Evolutionary conservation across 352 stramenopile genomes (phyloP).

Genomic region (Blastocystis sp.): DNA sequence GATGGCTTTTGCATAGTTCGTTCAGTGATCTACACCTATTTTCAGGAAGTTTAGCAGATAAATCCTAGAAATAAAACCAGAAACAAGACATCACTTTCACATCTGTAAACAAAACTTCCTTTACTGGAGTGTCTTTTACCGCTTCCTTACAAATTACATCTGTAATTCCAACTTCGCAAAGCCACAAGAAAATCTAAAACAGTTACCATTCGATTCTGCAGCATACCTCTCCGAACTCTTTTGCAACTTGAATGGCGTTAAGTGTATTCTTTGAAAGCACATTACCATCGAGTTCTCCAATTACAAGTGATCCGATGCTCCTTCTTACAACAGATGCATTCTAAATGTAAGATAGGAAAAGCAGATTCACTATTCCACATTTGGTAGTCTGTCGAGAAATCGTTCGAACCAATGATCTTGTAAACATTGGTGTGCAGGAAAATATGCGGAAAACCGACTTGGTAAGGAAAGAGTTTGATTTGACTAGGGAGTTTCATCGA

Average conservation of each 20-base stretch:
- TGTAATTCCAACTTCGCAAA: not conserved
- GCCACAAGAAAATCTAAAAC: conserved; percentile 23
- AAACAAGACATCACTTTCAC: not conserved
- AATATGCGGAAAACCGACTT: not conserved
- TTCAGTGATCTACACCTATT: not conserved
- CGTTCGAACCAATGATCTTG: not conserved
- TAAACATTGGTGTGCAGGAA: not conserved
- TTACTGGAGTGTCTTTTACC: not conserved
- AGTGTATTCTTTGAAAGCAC: conserved; percentile 20
- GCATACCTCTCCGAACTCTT: not conserved
- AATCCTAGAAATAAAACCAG: not conserved
- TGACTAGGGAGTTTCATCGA: not conserved
- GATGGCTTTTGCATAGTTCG: not conserved
- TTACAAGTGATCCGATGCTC: not conserved
- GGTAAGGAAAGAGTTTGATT: not conserved
- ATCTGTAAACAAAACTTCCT: not conserved
- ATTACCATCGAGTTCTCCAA: not conserved
- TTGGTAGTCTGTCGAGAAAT: not conserved
- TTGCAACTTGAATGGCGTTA: conserved; percentile 37
- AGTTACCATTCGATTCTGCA: too few relatives aligned
- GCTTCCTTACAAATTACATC: not conserved
- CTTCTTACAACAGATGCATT: not conserved
- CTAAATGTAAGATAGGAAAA: not conserved
- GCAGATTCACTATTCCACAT: not conserved
- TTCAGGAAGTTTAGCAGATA: not conserved